A percentile compares a stretch with the other conserved stretches of the same genome.
phyloP scores from a whole-genome alignment of 1,284 basidiomycete genomes.

The Sanghuangporus weigelae region DNA sequence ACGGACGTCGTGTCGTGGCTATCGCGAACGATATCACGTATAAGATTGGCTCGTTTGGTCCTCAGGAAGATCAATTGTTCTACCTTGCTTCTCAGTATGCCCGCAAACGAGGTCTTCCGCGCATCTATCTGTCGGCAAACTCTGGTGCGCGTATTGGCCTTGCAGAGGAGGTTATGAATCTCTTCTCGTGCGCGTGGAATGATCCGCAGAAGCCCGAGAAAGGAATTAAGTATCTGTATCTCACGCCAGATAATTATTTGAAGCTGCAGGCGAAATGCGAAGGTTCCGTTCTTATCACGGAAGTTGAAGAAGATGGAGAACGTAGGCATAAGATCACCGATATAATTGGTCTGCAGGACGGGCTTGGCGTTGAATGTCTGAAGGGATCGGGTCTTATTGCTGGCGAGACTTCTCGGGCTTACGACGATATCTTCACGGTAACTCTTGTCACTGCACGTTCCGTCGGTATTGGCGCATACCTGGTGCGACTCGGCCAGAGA shows the following conservation, averaged over 20 bases:
- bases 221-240: slow-evolving; percentile 95
- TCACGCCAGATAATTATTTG: slow-evolving; percentile 81
- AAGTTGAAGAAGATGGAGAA: slow-evolving; percentile 85
- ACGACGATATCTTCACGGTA: slow-evolving; percentile 99
- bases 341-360: slow-evolving; percentile 94
- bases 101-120: slow-evolving; percentile 81
- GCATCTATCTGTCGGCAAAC: slow-evolving; percentile 97
- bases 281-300: slow-evolving; percentile 75
- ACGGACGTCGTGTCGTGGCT: slow-evolving; percentile 84
- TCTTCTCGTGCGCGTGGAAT: slow-evolving; percentile 93
- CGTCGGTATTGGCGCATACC: slow-evolving; percentile 98
- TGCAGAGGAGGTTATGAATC: slow-evolving; percentile 85
- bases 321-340: slow-evolving; percentile 91
- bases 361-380: slow-evolving; percentile 97
- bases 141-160: slow-evolving; percentile 96
- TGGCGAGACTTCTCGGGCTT: slow-evolving; percentile 96
- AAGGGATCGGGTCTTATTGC: slow-evolving; percentile 97
- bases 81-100: slow-evolving; percentile 93
- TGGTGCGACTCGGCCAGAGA: slow-evolving; percentile 96
- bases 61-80: slow-evolving; percentile 94
- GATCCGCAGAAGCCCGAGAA: slow-evolving; percentile 82
- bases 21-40: slow-evolving; percentile 99
- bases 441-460: slow-evolving; percentile 98
- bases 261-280: slow-evolving; percentile 80
- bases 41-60: slow-evolving; percentile 98